These are phyloP conservation scores for Wickerhamomyces sp. DNA, from an alignment of 1,139 yeast species.

Conservation along the genomic window DNA sequence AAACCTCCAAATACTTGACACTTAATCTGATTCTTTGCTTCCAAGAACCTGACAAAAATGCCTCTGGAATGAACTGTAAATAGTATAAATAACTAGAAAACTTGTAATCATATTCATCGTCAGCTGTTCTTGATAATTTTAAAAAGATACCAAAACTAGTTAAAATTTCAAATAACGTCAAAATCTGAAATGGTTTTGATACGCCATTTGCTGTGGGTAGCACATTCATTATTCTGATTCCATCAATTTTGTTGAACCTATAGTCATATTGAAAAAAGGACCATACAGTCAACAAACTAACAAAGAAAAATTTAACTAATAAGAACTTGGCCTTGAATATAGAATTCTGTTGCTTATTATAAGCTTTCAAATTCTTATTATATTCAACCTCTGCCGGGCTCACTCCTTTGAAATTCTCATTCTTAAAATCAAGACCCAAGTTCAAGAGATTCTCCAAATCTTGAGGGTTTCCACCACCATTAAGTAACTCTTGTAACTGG, in stretches of 20 bases:
- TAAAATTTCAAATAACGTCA: constrained; percentile 31
- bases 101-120: constrained; percentile 23
- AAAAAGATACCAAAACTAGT: constrained; percentile 27
- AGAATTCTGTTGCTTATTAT: constrained; percentile 1
- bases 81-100: constrained; percentile 18
- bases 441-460: constrained; percentile 1
- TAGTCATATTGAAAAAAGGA: neutral
- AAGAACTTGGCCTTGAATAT: constrained; percentile 22
- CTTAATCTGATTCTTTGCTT: constrained; percentile 21
- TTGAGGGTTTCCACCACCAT: constrained; percentile 1
- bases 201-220: neutral
- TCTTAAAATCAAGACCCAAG: neutral
- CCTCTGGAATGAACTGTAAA: constrained; percentile 22
- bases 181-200: constrained; percentile 25
- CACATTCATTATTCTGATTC: neutral
- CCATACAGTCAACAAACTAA: constrained; percentile 10
- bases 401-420: neutral
- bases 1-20: constrained; percentile 35
- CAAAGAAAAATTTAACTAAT: constrained; percentile 18
- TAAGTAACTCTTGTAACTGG: constrained; percentile 4
- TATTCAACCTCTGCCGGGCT: constrained; percentile 14
- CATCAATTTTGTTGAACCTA: neutral
- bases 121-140: constrained; percentile 25
- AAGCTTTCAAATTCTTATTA: constrained; percentile 15
- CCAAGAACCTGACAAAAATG: constrained; percentile 22